These are phyloP conservation scores for Didymella segeticola DNA, from an alignment of 2,329 filamentous ascomycete species.

Conservation along the genomic window DNA sequence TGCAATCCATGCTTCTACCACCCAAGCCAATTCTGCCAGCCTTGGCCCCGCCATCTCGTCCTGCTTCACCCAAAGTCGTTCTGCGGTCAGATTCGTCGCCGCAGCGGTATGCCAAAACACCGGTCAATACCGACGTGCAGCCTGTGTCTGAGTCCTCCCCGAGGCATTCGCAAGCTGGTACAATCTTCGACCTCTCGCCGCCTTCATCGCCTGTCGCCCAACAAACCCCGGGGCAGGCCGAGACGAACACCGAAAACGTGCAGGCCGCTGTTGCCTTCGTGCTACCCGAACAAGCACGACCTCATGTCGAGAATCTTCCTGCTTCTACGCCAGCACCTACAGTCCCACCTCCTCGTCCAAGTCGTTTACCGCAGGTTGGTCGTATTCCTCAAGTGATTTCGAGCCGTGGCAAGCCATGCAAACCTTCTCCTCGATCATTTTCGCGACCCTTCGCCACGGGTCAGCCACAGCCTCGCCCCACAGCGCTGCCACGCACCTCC, in stretches of 20 bases:
- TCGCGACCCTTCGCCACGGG: slow-evolving; percentile 75
- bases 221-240: slow-evolving; percentile 21
- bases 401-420: slow-evolving; percentile 66
- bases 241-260: neutral
- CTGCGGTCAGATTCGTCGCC: slow-evolving; percentile 34
- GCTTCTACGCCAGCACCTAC: slow-evolving; percentile 35
- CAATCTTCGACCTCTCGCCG: slow-evolving; percentile 45
- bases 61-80: slow-evolving; percentile 48
- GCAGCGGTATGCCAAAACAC: slow-evolving; percentile 25
- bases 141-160: slow-evolving; percentile 9
- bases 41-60: slow-evolving; percentile 33
- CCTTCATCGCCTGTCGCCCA: slow-evolving; percentile 37
- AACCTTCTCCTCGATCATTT: slow-evolving; percentile 78
- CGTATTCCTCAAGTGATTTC: slow-evolving; percentile 84
- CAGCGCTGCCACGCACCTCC: slow-evolving; percentile 40
- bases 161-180: slow-evolving; percentile 35
- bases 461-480: slow-evolving; percentile 54
- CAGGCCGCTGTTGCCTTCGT: neutral
- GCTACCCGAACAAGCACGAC: slow-evolving; percentile 3
- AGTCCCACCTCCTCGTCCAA: slow-evolving; percentile 56
- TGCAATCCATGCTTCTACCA: slow-evolving; percentile 50
- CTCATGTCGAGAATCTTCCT: slow-evolving; percentile 19
- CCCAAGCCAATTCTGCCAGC: slow-evolving; percentile 44
- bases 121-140: slow-evolving; percentile 31
- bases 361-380: slow-evolving; percentile 79